Evolutionary conservation across 306 rosid genomes (phyloP), one percentile per base, ranked within the genome.

Genomic region (Dalbergia cultrata): DNA sequence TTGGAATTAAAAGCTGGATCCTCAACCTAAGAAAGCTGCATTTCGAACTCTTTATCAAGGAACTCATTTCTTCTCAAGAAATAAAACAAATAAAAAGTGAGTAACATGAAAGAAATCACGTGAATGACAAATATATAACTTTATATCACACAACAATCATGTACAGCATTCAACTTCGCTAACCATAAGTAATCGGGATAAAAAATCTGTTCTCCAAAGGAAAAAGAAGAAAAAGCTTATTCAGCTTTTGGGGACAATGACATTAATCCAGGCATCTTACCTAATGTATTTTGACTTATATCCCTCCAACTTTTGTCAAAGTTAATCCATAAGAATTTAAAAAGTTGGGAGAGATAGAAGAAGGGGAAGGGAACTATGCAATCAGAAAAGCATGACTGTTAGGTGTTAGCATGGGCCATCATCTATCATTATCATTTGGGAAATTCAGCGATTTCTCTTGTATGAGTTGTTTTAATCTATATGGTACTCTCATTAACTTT

Each of bases 331-430:
- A 47, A 41, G 58, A 81, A 74, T 67, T 33, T 44, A 11, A 74
- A 70, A 74, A 16, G 75, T 44, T 57, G 57, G 33, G 21, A 9
- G 33, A 33, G 72, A 70, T 17, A 13, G 4, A 31, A 5, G 43
- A 31, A 54, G n/a, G 34, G 17, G 17, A 31, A 45, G 52, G 33
- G 34, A 3, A 44, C 45, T 63, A 53, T 43, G 37, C 61, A 63
- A 63, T 72, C 57, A 53, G 14, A 72, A 72, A 64, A 61, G 39
- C 39, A 34, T 49, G 17, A 57, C 26, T 4, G 17, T 57, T 68
- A n/a, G 76, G 76, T 43, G 50, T 58, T 68, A 78, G 70, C 68
- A 58, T 68, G 44, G 61, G 22, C 61, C 69, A 78, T 68, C n/a
- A 53, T 62, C 44, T 34, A 70, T 54, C 66, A 62, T 61, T 52